Percentiles rank a stretch among this genome's conserved stretches.
Evolutionary conservation across 805 yeast species (phyloP).

Genomic region (Ogataea chonburiensis): DNA sequence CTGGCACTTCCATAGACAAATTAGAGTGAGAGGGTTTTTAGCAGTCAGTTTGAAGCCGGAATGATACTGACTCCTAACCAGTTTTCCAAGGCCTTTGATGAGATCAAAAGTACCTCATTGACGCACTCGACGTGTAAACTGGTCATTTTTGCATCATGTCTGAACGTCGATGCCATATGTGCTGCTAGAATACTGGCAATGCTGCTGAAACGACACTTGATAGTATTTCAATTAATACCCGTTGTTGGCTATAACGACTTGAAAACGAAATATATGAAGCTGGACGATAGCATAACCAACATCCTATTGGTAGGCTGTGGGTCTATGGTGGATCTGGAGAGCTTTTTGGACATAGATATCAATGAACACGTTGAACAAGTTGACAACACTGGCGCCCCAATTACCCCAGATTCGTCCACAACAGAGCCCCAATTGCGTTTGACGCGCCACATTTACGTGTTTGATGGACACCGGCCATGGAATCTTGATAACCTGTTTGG

Average conservation of each 20-base stretch:
- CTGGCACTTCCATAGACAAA: not conserved
- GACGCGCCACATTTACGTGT: constrained; percentile 66
- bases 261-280: constrained; percentile 53
- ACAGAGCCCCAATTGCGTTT: constrained; percentile 34
- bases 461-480: constrained; percentile 97
- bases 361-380: constrained; percentile 46
- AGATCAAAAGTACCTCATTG: constrained; percentile 66
- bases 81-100: constrained; percentile 65
- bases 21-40: not conserved
- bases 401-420: constrained; percentile 28
- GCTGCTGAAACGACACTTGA: constrained; percentile 73
- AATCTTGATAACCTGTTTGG: constrained; percentile 90
- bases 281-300: constrained; percentile 75
- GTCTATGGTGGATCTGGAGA: constrained; percentile 81
- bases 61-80: constrained; percentile 79
- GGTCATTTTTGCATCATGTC: constrained; percentile 84
- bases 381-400: constrained; percentile 16
- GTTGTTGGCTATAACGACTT: constrained; percentile 89
- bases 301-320: constrained; percentile 90
- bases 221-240: constrained; percentile 87
- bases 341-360: constrained; percentile 63
- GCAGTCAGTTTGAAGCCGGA: not conserved
- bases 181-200: constrained; percentile 74
- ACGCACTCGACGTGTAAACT: constrained; percentile 92
- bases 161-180: constrained; percentile 89